Base-by-base conservation (phyloP, 495 filamentous ascomycete species). In the Penicillium dipodomyicola region DNA sequence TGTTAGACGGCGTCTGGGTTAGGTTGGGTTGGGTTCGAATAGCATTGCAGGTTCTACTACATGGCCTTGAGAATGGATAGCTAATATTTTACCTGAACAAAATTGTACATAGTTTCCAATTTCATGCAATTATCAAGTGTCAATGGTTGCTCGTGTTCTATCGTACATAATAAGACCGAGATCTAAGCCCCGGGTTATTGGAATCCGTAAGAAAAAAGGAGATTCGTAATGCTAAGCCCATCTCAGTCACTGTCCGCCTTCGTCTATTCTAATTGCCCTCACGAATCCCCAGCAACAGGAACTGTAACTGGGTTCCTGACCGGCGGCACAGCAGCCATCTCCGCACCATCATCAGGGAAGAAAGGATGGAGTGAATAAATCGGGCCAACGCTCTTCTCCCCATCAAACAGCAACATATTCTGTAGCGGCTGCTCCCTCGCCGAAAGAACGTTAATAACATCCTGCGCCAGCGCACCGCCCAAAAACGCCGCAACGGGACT, bases 381-480 rank as follows among this genome's bases (percentile, higher is more conserved):
- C 4, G 85, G 86, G 0, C 86, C 89, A 49, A 87, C 80, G 66
- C 84, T 87, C 51, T 78, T 82, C 61, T 90, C 89, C 2, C 91
- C 94, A 69, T 97, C 91, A 67, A 97, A 96, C 11, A 97, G 74
- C 33, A 96, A 79, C 65, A 97, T 83, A 67, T 98, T 98, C 77
- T 97, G 95, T 15, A 97, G 82, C 3, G 94, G 94, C 70, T 97
- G 94, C 73, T 97, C 91, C 41, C 89, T 81, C 60, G 85, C 82
- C 22, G 92, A 90, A 9, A 97, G 82, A 35, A 97, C 92, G 59
- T 97, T 97, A 71, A 98, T 97, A 19, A 96, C 91, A 67, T 98
- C 94, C 73, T 98, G 94, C 3, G 93, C 92, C 5, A 98, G 77
- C 65, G 89, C 83, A 1, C 92, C 94, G 25, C 94, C 94, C 23